Evolutionary conservation across 179 eudicot species (phyloP), one percentile per base, ranked within the genome.

Genomic region (Carnegiea gigantea): DNA sequence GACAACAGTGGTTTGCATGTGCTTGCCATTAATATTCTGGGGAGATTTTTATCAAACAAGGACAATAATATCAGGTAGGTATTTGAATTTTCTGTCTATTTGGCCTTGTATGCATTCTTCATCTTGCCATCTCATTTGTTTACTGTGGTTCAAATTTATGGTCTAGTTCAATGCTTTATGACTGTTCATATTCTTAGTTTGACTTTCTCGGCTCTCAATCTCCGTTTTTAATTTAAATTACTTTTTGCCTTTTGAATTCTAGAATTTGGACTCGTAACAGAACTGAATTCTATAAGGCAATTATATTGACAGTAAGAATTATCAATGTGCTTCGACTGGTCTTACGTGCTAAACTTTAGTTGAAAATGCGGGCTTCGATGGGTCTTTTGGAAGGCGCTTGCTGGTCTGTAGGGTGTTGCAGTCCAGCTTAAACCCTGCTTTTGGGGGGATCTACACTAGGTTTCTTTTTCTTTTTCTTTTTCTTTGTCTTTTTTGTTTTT

Each of bases 1-100:
- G 99, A 94, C 87, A 94, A 87, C 84, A 87, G 99, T 82, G 99
- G 99, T 77, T 87, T 96, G 88, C 91, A 98, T 82, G 97, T 94
- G 74, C 98, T 96, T 85, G 99, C 99, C 68, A 92, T 96, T 79
- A 96, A 96, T 86, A 96, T 96, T 74, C 82, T 96, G 88, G 99
- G 99, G 85, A 93, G 98, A 87, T 96, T 96, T 85, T 86, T 96
- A 84, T 95, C 99, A 44, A 94, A 93, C 85, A 95, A 93, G 87
- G 99, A 96, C 87, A 96, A 96, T 86, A 96, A 96, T 88, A 94
- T 93, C 89, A 94, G 99, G 99, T 93, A 79, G 23, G 26, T 79
- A 70, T 40, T 53, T 23, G 70, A 36, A 57, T 51, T 64, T 76
- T 82, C 57, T 60, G 73, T 70, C 33, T 70, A 20, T 40, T 70